A percentile compares a stretch with the other conserved stretches of the same genome.
phyloP scores from a whole-genome alignment of 164 flowering plant species.

The Macadamia integrifolia region DNA sequence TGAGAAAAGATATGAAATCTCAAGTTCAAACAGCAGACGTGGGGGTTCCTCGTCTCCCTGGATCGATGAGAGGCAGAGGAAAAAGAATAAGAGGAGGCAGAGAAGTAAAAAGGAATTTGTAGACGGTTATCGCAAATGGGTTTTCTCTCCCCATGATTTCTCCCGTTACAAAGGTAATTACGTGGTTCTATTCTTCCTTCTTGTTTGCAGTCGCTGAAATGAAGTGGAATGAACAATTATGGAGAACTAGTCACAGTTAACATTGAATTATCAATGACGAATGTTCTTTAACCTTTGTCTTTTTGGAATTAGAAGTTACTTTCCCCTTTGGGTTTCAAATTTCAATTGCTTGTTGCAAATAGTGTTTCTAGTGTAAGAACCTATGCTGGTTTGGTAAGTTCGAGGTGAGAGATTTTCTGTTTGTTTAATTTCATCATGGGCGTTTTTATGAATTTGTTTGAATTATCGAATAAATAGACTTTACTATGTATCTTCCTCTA shows the following conservation, averaged over 20 bases:
- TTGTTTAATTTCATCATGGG: too few relatives aligned
- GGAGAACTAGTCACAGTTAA: background rate
- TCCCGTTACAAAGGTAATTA: slow-evolving; percentile 28
- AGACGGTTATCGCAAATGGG: slow-evolving; percentile 32
- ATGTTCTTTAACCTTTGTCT: too few relatives aligned
- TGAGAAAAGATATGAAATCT: background rate
- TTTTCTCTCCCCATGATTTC: slow-evolving; percentile 29
- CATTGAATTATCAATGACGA: too few relatives aligned
- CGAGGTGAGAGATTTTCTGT: too few relatives aligned
- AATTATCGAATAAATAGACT: background rate
- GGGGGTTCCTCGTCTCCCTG: background rate
- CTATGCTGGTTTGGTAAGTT: too few relatives aligned
- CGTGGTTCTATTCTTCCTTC: background rate
- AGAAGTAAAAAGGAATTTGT: background rate
- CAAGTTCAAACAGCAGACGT: slow-evolving; percentile 3
- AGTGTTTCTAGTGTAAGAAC: too few relatives aligned
- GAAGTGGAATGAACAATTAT: background rate
- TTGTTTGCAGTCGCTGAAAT: background rate
- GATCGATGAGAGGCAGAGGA: background rate
- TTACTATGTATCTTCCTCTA: background rate
- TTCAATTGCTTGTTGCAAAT: too few relatives aligned
- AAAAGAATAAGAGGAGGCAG: slow-evolving; percentile 3
- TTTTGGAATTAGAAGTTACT: too few relatives aligned
- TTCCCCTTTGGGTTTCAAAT: too few relatives aligned
- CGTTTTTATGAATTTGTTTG: too few relatives aligned